Evolutionary conservation across 192 early-diverging fungal species (phyloP).

Genomic region (Coemansia sp.): DNA sequence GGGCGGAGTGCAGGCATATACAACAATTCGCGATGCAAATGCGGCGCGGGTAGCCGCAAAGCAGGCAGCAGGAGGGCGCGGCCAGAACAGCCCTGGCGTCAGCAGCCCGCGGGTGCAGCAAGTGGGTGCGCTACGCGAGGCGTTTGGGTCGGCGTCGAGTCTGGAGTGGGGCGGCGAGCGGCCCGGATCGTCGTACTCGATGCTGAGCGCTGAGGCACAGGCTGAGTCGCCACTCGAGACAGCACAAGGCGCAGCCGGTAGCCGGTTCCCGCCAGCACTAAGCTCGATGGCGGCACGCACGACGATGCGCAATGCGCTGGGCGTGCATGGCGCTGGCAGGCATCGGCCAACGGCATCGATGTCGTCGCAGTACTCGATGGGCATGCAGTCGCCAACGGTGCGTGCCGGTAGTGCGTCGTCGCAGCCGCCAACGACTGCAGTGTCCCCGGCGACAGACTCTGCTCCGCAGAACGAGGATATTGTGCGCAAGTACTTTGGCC

Average conservation of each 20-base stretch:
- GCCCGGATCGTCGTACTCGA: constrained; percentile 40
- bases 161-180: constrained; percentile 45
- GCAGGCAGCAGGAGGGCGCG: constrained; percentile 12
- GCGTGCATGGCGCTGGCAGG: constrained; percentile 22
- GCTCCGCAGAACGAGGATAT: constrained; percentile 42
- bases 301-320: constrained; percentile 25
- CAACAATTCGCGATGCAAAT: no score
- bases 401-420: constrained; percentile 22
- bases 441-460: constrained; percentile 5
- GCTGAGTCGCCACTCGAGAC: constrained; percentile 48
- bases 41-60: constrained; percentile 9
- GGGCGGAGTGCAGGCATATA: no score
- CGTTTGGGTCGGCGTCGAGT: constrained; percentile 47
- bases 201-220: constrained; percentile 33
- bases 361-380: constrained; percentile 43
- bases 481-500: constrained; percentile 53
- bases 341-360: constrained; percentile 46
- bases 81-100: constrained; percentile 14
- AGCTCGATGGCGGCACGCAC: constrained; percentile 43
- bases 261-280: constrained; percentile 40
- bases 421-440: no score
- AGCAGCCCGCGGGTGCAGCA: constrained; percentile 30
- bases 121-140: constrained; percentile 33
- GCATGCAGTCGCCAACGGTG: constrained; percentile 28
- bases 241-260: constrained; percentile 9